A percentile compares a stretch with the other conserved stretches of the same genome.
Evolutionary conservation across 768 basidiomycete species (phyloP).

Genomic region (Lentinus brumalis): DNA sequence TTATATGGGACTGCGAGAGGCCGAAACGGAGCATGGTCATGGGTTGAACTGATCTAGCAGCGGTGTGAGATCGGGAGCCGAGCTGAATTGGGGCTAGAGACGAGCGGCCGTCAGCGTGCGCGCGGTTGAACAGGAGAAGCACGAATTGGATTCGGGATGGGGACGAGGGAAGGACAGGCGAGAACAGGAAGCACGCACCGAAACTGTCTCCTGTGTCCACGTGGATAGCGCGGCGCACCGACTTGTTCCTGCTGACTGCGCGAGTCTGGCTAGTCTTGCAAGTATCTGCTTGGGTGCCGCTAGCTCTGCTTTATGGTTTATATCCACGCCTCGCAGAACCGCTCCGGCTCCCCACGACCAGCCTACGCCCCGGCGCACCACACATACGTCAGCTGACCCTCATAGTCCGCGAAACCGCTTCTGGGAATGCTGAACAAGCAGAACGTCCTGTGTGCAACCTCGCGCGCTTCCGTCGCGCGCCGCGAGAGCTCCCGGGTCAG

Average conservation of each 20-base stretch:
- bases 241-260: conserved; percentile 22
- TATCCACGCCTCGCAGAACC: background rate
- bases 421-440: background rate
- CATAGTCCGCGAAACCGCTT: no score
- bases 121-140: no score
- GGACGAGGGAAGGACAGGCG: conserved; percentile 8
- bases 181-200: background rate
- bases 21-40: conserved; percentile 19
- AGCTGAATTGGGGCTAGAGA: conserved; percentile 8
- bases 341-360: conserved; percentile 1
- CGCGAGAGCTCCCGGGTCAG: conserved; percentile 11
- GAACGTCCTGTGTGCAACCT: background rate
- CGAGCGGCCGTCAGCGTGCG: no score
- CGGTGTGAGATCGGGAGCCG: conserved; percentile 12
- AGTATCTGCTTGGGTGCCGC: background rate
- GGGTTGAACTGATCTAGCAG: conserved; percentile 8
- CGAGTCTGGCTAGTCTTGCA: conserved; percentile 9
- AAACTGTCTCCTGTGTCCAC: background rate
- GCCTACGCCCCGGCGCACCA: background rate
- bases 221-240: conserved; percentile 18
- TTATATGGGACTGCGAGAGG: conserved; percentile 18
- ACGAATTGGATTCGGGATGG: no score
- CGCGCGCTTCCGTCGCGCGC: conserved; percentile 2
- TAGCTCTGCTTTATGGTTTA: background rate
- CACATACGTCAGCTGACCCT: conserved; percentile 3